These are phyloP conservation scores for Thuidium tamariscinum DNA, from an alignment of 225 moss, liverwort and hornwort genomes.

Conservation along the genomic window DNA sequence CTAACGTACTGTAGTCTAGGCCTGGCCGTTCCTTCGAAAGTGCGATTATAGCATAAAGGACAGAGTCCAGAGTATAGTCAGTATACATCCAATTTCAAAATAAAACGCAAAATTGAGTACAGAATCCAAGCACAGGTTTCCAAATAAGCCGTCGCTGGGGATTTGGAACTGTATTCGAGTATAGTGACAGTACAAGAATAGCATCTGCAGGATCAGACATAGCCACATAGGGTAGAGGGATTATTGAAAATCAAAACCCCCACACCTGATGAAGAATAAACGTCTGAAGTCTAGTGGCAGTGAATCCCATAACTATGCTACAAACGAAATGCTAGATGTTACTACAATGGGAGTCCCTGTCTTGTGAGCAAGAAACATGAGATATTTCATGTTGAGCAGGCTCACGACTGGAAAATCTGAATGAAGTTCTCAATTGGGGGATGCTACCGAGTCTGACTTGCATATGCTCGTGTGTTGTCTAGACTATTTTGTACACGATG, in stretches of 20 bases:
- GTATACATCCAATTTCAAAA: neutral
- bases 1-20: neutral
- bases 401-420: neutral
- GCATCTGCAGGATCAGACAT: neutral
- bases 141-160: neutral
- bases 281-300: neutral
- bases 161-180: neutral
- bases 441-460: neutral
- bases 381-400: neutral
- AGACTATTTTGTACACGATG: conserved; percentile 25
- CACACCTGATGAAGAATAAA: neutral
- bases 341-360: conserved; percentile 7
- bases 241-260: neutral
- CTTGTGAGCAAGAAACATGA: neutral
- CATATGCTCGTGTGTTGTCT: neutral
- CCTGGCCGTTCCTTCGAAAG: neutral
- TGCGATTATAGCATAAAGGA: neutral
- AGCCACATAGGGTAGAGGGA: neutral
- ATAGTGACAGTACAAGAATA: conserved; percentile 14
- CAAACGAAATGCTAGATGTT: conserved; percentile 6
- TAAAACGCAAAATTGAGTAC: neutral
- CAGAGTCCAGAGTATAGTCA: no score
- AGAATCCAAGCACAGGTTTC: neutral
- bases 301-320: conserved; percentile 17
- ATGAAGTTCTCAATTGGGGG: neutral